Evolutionary conservation across 352 stramenopile species (phyloP).

Genomic region (Pythium chondricola): DNA sequence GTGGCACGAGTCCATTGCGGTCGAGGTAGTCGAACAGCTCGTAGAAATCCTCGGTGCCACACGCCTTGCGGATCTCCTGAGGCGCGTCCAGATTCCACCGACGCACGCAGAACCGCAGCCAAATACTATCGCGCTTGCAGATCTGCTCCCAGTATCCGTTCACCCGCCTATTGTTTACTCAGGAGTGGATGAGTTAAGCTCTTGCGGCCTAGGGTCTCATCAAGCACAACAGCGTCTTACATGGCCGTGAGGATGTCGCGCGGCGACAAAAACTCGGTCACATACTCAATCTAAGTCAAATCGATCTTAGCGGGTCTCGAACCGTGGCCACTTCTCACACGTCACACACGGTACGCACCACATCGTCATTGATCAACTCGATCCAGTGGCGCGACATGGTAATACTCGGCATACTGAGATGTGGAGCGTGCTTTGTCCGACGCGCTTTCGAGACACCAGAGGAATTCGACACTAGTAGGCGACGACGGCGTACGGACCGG

Average conservation of each 20-base stretch:
- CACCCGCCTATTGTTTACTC: slow-evolving; percentile 30
- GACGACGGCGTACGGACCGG: no score
- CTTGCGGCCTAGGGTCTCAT: no score
- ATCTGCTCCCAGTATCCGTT: slow-evolving; percentile 45
- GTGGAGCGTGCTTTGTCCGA: no score
- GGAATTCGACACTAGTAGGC: no score
- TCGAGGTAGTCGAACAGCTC: slow-evolving; percentile 63
- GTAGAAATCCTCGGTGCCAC: slow-evolving; percentile 38
- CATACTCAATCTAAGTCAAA: slow-evolving; percentile 32
- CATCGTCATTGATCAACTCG: slow-evolving; percentile 28
- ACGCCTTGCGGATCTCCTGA: slow-evolving; percentile 35
- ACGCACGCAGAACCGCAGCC: slow-evolving; percentile 34
- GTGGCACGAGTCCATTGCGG: slow-evolving; percentile 43
- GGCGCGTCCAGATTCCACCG: slow-evolving; percentile 46
- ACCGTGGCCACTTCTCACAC: slow-evolving; percentile 7
- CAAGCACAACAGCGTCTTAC: slow-evolving; percentile 16
- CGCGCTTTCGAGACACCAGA: no score
- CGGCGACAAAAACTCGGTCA: slow-evolving; percentile 49
- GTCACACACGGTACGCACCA: slow-evolving; percentile 27
- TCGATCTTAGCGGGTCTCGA: slow-evolving; percentile 13
- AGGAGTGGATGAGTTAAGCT: background rate
- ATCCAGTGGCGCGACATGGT: background rate
- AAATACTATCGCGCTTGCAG: slow-evolving; percentile 44
- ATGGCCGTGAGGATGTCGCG: slow-evolving; percentile 40
- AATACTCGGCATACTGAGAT: no score